Percentiles rank a stretch among this genome's conserved stretches.
Conservation (phyloP, 202 grass and related monocot species). For the Brachypodium distachyon region DNA sequence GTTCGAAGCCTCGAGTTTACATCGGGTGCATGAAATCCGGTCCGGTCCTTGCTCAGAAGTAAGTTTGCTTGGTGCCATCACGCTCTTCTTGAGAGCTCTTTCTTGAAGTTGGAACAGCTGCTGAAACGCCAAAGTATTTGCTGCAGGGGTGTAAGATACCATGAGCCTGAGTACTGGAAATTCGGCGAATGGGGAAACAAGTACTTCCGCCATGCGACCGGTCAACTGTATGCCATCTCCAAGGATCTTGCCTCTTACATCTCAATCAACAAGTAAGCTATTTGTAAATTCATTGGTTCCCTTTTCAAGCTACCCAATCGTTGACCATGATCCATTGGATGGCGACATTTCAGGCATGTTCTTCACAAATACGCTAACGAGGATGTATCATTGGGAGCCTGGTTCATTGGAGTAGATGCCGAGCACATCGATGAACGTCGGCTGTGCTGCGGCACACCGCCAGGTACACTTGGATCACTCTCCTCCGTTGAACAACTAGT, state of each 20-base stretch:
- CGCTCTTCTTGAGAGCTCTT: background rate
- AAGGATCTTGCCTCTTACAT: constrained; percentile 89
- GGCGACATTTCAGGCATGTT: constrained; percentile 56
- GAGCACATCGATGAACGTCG: constrained; percentile 70
- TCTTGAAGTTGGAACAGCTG: background rate
- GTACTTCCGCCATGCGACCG: constrained; percentile 72
- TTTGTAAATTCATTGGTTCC: background rate
- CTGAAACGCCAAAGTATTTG: background rate
- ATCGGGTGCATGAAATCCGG: constrained; percentile 91
- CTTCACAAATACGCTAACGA: constrained; percentile 95
- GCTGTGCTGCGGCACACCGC: constrained; percentile 68
- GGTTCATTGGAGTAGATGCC: constrained; percentile 81
- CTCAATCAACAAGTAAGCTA: constrained; percentile 72
- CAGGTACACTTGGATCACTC: constrained; percentile 36
- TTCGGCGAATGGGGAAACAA: constrained; percentile 83
- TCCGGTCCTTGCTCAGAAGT: constrained; percentile 82
- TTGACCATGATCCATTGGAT: background rate
- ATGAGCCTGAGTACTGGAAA: constrained; percentile 92
- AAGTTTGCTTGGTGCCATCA: constrained; percentile 1
- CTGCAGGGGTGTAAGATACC: constrained; percentile 65
- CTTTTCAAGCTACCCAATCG: background rate
- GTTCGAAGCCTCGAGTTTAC: constrained; percentile 60
- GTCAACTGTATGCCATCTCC: constrained; percentile 84
- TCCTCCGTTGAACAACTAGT: background rate
- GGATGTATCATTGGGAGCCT: constrained; percentile 78